Evolutionary conservation across 345 rosid genomes (phyloP).

Genomic region (Psidium friedrichsthalianum): DNA sequence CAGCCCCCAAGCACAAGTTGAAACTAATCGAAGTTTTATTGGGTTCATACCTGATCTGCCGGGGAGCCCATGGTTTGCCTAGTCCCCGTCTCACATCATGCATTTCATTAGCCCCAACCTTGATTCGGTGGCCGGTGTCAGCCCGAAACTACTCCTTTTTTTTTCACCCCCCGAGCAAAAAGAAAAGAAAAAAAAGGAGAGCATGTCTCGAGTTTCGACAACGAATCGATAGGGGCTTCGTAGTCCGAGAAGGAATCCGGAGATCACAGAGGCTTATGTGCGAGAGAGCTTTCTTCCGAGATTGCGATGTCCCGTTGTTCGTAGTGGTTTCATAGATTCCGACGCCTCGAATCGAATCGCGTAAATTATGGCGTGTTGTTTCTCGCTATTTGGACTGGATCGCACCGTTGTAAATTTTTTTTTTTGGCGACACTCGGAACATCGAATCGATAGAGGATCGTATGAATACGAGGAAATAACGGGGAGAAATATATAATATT

Average conservation of each 20-base stretch:
- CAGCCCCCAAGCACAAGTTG: background rate
- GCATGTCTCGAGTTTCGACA: background rate
- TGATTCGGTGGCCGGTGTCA: background rate
- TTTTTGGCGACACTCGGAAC: too few relatives aligned
- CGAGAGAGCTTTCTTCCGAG: background rate
- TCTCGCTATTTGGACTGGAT: background rate
- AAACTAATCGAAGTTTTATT: background rate
- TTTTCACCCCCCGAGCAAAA: too few relatives aligned
- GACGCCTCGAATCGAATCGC: background rate
- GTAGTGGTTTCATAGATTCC: background rate
- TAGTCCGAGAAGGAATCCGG: background rate
- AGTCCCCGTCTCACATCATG: background rate
- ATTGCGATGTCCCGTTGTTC: background rate
- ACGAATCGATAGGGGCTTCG: background rate
- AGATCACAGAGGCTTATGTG: background rate
- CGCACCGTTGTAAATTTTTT: background rate
- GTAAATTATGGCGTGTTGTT: background rate
- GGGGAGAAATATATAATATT: background rate
- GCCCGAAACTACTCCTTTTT: background rate
- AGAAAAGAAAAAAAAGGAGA: too few relatives aligned
- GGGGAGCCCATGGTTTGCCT: background rate
- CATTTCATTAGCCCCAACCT: background rate
- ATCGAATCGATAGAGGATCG: background rate
- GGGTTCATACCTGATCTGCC: background rate
- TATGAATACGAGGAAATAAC: background rate